Conservation (phyloP, 169 alveolate species). For the Plasmodium inui region DNA sequence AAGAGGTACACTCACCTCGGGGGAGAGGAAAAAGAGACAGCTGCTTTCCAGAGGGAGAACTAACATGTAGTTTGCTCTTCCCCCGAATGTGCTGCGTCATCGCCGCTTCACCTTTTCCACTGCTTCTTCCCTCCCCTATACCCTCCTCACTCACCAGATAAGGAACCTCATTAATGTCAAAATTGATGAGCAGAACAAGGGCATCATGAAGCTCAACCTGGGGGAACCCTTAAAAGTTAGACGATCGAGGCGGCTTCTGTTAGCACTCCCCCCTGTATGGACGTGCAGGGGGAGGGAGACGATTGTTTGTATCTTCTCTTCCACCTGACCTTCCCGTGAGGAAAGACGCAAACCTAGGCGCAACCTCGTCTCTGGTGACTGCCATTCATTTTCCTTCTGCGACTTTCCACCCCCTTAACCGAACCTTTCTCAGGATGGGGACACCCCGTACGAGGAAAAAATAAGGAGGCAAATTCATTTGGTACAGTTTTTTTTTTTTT, state of each 20-base stretch:
- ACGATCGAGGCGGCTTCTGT: background rate
- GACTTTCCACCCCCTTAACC: background rate
- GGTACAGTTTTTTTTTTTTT: slow-evolving; percentile 20
- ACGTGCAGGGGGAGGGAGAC: background rate
- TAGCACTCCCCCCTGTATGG: background rate
- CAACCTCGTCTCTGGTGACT: background rate
- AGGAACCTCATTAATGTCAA: slow-evolving; percentile 39
- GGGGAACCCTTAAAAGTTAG: slow-evolving; percentile 19
- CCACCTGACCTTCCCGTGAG: background rate
- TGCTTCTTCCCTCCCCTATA: background rate
- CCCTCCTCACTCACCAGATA: slow-evolving; percentile 4
- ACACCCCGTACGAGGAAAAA: slow-evolving; percentile 46
- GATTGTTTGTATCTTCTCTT: background rate
- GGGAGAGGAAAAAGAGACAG: background rate
- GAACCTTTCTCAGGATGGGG: slow-evolving; percentile 18
- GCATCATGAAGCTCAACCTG: slow-evolving; percentile 31
- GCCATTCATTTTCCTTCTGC: background rate
- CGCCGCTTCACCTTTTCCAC: background rate
- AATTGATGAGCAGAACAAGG: slow-evolving; percentile 49
- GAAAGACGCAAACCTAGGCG: background rate
- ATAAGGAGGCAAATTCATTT: slow-evolving; percentile 66
- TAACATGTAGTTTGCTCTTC: background rate
- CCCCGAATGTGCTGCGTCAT: background rate
- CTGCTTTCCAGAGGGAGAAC: background rate
- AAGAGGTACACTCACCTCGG: slow-evolving; percentile 24